Evolutionary conservation across 1,284 basidiomycete genomes (phyloP).

Genomic region (Papiliotrema fonsecae): DNA sequence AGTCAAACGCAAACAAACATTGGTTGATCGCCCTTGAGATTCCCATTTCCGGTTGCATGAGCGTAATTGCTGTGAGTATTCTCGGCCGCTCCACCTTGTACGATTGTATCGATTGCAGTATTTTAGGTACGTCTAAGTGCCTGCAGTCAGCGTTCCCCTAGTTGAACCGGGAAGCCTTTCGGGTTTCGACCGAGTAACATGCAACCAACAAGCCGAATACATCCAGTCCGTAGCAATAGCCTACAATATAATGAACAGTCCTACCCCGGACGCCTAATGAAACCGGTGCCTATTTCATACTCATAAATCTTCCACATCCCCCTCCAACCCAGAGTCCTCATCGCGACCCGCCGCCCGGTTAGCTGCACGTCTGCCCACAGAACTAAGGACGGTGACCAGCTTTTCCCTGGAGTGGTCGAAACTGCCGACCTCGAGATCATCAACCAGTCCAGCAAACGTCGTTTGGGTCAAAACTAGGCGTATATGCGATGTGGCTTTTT

Average conservation of each 20-base stretch:
- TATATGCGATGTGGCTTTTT: conserved; percentile 31
- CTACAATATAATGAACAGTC: neutral
- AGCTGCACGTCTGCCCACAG: conserved; percentile 36
- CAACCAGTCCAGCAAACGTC: conserved; percentile 32
- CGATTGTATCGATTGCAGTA: too few species aligned
- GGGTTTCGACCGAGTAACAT: too few species aligned
- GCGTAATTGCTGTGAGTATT: too few species aligned
- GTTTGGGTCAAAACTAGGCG: conserved; percentile 40
- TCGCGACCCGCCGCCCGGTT: conserved; percentile 27
- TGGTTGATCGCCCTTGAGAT: too few species aligned
- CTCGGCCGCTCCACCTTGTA: too few species aligned
- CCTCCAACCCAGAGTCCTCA: conserved; percentile 43
- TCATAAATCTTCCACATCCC: conserved; percentile 40
- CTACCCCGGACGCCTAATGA: neutral
- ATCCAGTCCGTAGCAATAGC: too few species aligned
- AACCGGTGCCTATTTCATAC: neutral
- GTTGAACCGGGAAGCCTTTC: too few species aligned
- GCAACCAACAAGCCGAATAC: too few species aligned
- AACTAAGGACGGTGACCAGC: conserved; percentile 36
- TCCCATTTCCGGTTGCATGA: too few species aligned
- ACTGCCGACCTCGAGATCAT: conserved; percentile 9
- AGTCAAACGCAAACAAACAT: too few species aligned
- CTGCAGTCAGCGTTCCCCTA: too few species aligned
- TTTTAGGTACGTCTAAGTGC: too few species aligned
- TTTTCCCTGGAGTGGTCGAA: conserved; percentile 39